Conservation (phyloP, 306 rosid species). For the Trifolium subterraneum region DNA sequence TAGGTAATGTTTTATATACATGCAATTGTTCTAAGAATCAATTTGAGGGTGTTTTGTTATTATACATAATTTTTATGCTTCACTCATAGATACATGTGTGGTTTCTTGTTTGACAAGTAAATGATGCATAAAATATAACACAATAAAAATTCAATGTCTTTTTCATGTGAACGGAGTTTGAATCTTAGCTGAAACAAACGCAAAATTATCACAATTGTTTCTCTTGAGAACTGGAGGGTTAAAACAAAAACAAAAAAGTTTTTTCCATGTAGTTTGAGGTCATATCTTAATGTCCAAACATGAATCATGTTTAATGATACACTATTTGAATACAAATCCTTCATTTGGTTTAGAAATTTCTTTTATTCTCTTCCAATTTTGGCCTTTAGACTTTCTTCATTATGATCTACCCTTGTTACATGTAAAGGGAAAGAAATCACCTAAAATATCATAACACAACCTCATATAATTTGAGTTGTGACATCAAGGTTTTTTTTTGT, state of each 20-base stretch:
- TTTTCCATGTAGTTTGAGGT: neutral
- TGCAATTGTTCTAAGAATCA: slow-evolving; percentile 1
- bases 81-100: neutral
- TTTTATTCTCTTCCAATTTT: neutral
- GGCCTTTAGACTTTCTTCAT: neutral
- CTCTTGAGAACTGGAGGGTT: no score
- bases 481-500: no score
- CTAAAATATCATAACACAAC: neutral
- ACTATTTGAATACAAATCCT: neutral
- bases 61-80: neutral
- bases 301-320: neutral
- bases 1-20: slow-evolving; percentile 32
- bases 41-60: neutral
- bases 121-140: neutral
- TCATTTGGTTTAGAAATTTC: no score
- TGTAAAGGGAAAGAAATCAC: neutral
- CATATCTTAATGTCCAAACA: neutral
- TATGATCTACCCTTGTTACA: neutral
- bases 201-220: no score
- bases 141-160: neutral
- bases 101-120: slow-evolving; percentile 27
- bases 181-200: no score
- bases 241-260: no score
- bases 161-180: no score
- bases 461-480: no score